Evolutionary conservation across 2,329 filamentous ascomycete genomes (phyloP), one percentile per base, ranked within the genome.

Genomic region (Iodosphaeria phyllophila): DNA sequence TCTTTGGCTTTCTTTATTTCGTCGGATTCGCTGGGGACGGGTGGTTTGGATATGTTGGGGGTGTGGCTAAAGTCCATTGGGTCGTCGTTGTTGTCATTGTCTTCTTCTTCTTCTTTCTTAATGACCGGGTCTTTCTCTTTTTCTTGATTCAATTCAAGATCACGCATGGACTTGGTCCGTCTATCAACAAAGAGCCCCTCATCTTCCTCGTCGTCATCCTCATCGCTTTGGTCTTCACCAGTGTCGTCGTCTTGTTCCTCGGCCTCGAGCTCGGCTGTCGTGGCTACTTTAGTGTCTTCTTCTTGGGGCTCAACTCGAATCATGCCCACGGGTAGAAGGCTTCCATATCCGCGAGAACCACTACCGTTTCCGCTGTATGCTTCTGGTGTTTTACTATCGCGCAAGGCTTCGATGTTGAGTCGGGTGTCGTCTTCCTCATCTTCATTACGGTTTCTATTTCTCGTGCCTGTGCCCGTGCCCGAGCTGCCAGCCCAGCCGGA

Each of bases 391-490:
- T 27, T 51, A 37, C 26, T 50, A 34, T 44, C 55, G 35, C 60
- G 60, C 23, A 70, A 58, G 28, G 56, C 52, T 36, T 70, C 64
- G 34, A 62, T 59, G 35, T 69, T 66, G 39, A 69, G 60, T 42
- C 64, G 48, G 17, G 51, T 35, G 31, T 66, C 58, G 30, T 46
- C 43, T n/a, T n/a, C n/a, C n/a, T n/a, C n/a, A n/a, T n/a, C n/a
- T n/a, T n/a, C n/a, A n/a, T n/a, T n/a, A n/a, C n/a, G n/a, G n/a
- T n/a, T n/a, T n/a, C n/a, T n/a, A n/a, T n/a, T n/a, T n/a, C n/a
- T n/a, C n/a, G n/a, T n/a, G n/a, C n/a, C n/a, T n/a, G n/a, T n/a
- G n/a, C n/a, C n/a, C n/a, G n/a, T n/a, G n/a, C n/a, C n/a, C n/a
- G n/a, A n/a, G n/a, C n/a, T n/a, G n/a, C n/a, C n/a, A n/a, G n/a